Conservation (phyloP, 768 basidiomycete species). For the Multifurca ochricompacta region DNA sequence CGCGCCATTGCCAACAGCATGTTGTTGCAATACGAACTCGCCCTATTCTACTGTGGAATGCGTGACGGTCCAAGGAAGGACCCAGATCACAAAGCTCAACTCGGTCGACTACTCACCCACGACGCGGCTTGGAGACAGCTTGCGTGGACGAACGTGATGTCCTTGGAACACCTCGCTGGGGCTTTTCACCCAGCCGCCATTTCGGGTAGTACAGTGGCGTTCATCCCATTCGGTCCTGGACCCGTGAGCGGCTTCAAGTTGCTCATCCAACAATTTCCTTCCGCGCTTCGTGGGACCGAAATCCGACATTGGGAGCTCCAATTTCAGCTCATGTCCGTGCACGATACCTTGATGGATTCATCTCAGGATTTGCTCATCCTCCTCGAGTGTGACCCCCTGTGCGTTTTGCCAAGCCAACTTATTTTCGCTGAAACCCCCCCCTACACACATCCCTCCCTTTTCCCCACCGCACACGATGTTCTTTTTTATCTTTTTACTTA, state of each 20-base stretch:
- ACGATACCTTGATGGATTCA: background rate
- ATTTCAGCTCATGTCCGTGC: background rate
- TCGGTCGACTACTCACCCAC: background rate
- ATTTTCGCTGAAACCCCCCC: too few species aligned
- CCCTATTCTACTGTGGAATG: background rate
- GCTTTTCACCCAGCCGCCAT: background rate
- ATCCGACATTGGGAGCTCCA: background rate
- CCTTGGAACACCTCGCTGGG: background rate
- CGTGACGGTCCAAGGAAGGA: background rate
- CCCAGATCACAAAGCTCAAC: background rate
- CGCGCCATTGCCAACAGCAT: background rate
- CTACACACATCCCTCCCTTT: too few species aligned
- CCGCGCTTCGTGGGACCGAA: background rate
- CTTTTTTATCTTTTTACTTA: background rate
- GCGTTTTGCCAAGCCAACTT: too few species aligned
- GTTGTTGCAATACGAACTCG: background rate
- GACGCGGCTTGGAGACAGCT: background rate
- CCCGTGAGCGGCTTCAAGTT: background rate
- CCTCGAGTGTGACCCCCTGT: background rate
- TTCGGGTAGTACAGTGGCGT: background rate
- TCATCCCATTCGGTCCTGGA: background rate
- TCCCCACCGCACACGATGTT: too few species aligned
- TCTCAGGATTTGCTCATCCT: background rate
- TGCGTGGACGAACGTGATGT: background rate
- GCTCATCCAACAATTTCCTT: slow-evolving; percentile 1